These are phyloP conservation scores for Daedaleopsis nitida DNA, from an alignment of 768 basidiomycete species.

Conservation along the genomic window DNA sequence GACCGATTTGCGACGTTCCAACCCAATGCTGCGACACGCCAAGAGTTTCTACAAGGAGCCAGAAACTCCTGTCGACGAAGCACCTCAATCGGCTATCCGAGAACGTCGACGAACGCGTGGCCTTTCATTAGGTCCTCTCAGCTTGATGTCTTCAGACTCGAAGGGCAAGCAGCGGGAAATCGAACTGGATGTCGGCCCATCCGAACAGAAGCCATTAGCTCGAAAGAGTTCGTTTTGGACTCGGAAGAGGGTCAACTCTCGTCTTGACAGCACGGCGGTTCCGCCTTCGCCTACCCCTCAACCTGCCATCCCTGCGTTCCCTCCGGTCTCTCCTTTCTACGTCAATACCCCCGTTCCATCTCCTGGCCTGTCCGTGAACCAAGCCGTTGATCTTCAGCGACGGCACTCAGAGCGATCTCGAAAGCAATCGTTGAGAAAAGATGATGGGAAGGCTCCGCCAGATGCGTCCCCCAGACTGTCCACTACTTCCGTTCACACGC, in stretches of 20 bases:
- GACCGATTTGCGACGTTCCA: conserved; percentile 21
- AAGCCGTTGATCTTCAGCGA: conserved; percentile 41
- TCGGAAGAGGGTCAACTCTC: conserved; percentile 45
- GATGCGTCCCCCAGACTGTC: conserved; percentile 11
- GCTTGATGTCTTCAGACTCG: conserved; percentile 40
- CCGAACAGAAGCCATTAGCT: conserved; percentile 43
- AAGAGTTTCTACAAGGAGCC: conserved; percentile 55
- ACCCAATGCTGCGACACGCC: conserved; percentile 42
- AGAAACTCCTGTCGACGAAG: conserved; percentile 27
- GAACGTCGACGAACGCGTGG: conserved; percentile 48
- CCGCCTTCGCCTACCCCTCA: conserved; percentile 29
- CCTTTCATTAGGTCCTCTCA: conserved; percentile 55
- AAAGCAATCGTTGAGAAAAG: conserved; percentile 19
- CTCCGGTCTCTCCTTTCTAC: conserved; percentile 46
- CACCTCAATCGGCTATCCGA: conserved; percentile 20
- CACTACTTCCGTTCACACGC: conserved; percentile 8
- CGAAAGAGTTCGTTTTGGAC: conserved; percentile 72
- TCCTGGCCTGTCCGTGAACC: conserved; percentile 25
- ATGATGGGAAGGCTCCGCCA: conserved; percentile 10
- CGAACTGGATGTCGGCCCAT: conserved; percentile 29
- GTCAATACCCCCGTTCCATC: conserved; percentile 34
- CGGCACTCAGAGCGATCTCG: conserved; percentile 41
- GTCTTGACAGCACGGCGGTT: conserved; percentile 27
- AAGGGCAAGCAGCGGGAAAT: conserved; percentile 46
- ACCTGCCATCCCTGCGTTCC: conserved; percentile 40